phyloP scores from a whole-genome alignment of 148 eudicot genomes.

The Gaultheria prostrata region DNA sequence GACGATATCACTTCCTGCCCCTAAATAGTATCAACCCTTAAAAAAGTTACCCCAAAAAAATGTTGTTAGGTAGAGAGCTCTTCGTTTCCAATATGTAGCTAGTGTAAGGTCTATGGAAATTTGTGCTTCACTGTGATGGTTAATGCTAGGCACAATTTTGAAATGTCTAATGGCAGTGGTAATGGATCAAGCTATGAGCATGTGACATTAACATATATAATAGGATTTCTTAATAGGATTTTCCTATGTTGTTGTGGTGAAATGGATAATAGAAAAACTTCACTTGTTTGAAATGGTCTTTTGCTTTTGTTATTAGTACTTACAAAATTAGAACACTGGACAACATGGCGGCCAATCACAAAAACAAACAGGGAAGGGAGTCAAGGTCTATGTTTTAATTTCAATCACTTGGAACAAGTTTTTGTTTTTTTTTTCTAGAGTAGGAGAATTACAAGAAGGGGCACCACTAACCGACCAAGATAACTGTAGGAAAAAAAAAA shows the following conservation, averaged over 20 bases:
- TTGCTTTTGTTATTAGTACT: not conserved
- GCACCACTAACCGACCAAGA: too few relatives aligned
- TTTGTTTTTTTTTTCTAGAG: not conserved
- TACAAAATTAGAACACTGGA: not conserved
- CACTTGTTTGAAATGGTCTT: not conserved
- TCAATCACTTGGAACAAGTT: not conserved
- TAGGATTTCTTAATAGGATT: not conserved
- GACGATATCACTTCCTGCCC: slow-evolving; percentile 1
- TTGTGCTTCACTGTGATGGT: not conserved
- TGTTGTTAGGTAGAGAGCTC: not conserved
- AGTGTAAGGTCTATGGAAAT: not conserved
- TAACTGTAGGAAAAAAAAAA: too few relatives aligned
- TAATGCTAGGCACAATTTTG: slow-evolving; percentile 12
- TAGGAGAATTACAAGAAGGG: not conserved
- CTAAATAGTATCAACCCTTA: not conserved
- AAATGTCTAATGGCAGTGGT: not conserved
- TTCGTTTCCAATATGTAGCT: not conserved
- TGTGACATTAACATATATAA: not conserved
- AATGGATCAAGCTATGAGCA: not conserved
- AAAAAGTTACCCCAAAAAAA: not conserved
- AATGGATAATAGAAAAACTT: not conserved
- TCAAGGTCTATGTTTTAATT: not conserved
- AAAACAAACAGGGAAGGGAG: not conserved
- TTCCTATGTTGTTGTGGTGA: not conserved
- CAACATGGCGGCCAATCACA: not conserved